These are phyloP conservation scores for Tylopilus balloui DNA, from an alignment of 768 basidiomycete species.

Conservation along the genomic window DNA sequence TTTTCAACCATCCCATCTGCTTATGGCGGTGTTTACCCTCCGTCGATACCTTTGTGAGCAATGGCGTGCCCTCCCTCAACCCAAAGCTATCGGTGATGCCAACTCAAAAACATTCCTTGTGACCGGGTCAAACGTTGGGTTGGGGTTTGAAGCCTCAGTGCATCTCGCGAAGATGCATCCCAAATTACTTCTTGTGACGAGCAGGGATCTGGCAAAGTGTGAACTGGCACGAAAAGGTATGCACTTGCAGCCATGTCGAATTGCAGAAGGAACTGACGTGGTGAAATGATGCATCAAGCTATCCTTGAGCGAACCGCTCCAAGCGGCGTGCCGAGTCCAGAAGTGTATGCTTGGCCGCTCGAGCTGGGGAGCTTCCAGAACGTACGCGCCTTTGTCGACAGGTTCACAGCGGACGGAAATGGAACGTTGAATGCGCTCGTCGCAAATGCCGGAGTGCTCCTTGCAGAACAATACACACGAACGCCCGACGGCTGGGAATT, in stretches of 20 bases:
- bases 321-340: background rate
- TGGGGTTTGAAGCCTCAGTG: constrained; percentile 29
- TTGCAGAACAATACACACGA: constrained; percentile 11
- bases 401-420: constrained; percentile 22
- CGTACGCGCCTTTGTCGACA: constrained; percentile 32
- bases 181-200: constrained; percentile 31
- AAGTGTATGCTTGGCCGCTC: constrained; percentile 31
- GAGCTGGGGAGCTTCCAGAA: constrained; percentile 32
- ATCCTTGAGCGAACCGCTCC: constrained; percentile 16
- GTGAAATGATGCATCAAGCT: constrained; percentile 2
- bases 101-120: constrained; percentile 47
- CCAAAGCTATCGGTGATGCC: constrained; percentile 29
- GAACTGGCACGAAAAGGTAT: constrained; percentile 18
- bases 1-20: background rate
- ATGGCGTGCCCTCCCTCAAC: constrained; percentile 17
- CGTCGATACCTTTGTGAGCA: constrained; percentile 23
- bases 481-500: constrained; percentile 47
- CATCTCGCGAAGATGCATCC: constrained; percentile 33
- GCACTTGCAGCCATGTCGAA: background rate
- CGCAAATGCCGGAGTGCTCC: constrained; percentile 28
- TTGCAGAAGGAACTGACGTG: background rate
- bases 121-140: constrained; percentile 45
- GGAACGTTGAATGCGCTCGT: constrained; percentile 29
- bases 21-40: constrained; percentile 13
- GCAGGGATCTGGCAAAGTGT: constrained; percentile 30